Evolutionary conservation across 805 yeast genomes (phyloP).

Genomic region (Yarrowia divulgata): DNA sequence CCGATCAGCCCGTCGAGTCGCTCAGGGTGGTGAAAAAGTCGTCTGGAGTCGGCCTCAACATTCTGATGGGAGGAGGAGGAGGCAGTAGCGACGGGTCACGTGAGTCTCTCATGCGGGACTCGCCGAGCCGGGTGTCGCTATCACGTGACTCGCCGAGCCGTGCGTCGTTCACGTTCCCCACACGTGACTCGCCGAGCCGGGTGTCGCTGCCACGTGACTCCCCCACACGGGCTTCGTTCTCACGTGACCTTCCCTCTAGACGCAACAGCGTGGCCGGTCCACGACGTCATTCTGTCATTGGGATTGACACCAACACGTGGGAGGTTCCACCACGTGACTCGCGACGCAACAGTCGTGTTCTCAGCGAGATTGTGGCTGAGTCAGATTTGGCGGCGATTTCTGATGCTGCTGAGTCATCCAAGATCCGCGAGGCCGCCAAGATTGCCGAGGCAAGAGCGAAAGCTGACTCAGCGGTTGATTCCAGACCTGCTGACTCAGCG

Average conservation of each 20-base stretch:
- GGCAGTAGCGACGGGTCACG: background rate
- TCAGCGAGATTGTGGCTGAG: conserved; percentile 6
- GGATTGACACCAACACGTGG: conserved; percentile 17
- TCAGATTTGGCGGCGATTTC: conserved; percentile 2
- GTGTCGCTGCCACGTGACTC: background rate
- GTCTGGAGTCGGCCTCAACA: conserved; percentile 3
- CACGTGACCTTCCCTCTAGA: background rate
- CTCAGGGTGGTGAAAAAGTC: conserved; percentile 14
- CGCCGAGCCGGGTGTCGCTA: no score
- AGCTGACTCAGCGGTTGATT: background rate
- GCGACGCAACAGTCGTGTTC: background rate
- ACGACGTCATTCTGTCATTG: background rate
- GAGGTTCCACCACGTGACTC: conserved; percentile 20
- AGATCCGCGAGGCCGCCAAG: background rate
- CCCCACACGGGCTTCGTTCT: background rate
- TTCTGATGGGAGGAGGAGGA: conserved; percentile 1
- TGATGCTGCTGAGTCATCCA: conserved; percentile 6
- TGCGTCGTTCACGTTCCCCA: background rate
- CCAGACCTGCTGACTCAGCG: background rate
- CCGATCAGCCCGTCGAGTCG: conserved; percentile 6
- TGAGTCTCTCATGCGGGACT: background rate
- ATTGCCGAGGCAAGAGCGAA: background rate
- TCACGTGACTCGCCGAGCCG: background rate
- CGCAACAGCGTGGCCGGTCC: background rate
- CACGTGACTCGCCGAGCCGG: background rate